Evolutionary conservation across 2,329 filamentous ascomycete genomes (phyloP), one percentile per base, ranked within the genome.

Genomic region (Geoglossum cookeanum): DNA sequence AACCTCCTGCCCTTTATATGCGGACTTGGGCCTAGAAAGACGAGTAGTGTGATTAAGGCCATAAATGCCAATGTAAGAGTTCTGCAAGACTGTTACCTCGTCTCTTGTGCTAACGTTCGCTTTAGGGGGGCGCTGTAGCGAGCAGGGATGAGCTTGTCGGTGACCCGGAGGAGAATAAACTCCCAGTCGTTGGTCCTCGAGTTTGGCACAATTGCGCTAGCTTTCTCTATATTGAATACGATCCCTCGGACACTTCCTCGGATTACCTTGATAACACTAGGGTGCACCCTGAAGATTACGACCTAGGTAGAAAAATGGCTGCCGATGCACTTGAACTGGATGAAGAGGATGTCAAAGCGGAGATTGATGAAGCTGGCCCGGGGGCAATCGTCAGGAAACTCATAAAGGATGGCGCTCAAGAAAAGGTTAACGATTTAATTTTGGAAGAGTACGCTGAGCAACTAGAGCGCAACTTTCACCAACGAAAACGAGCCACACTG

Each of bases 171-270:
- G 84, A 82, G 62, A 83, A 84, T 62, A 84, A 85, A 67, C 66
- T 84, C 4, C 83, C 84, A 0, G 87, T 92, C 3, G 87, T 97
- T 64, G 88, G 89, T 1, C 84, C 88, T 11, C 84, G 87, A 61
- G 89, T 97, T 29, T 98, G 88, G 84, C 89, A 89, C 68, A 98
- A 98, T 68, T 96, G 89, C 66, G 90, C 92, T 58, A 96, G 90
- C 72, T 97, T 97, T 73, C 72, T 98, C 39, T 94, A 82, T 66
- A 87, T 98, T 59, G 83, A 86, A 57, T 96, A 88, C 65, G 90
- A 96, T 62, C 77, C 81, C n/a, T 81, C 83, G 13, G 88, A 87
- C 63, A 78, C 83, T 1, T 78, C 85, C 13, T 87, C 90, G 0
- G 92, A 98, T 67, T 94, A 94, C 59, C 77, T 98, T 30, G 92